Base-by-base conservation (phyloP, 1,284 basidiomycete genomes). In the Cystobasidiaceae sp. region DNA sequence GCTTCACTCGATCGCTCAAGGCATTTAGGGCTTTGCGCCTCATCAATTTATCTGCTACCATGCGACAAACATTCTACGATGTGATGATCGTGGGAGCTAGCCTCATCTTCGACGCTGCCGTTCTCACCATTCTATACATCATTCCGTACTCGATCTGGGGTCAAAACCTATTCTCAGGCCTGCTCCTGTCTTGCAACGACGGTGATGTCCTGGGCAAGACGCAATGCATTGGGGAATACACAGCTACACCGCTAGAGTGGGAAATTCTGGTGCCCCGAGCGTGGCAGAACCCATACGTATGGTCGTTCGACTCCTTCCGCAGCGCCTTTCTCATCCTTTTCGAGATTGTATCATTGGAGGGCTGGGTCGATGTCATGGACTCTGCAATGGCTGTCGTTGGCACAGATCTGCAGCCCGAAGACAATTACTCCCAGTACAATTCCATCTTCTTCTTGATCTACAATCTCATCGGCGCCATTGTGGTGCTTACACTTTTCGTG, bases 111-210 rank as follows among this genome's bases (percentile, higher is more conserved):
- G 92, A 97, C 71, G 94, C 94, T 0, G 90, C 88, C 0, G 77
- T 97, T 56, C 84, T 98, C n/a, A 91, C 93, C 49, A 84, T 96
- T 57, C 82, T 97, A 41, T 79, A 97, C 79, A 87, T 97, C 82
- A 90, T 98, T 70, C 94, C 94, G 0, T 97, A 93, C 74, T 93
- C 94, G 3, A 87, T 97, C 1, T 97, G 94, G 93, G 94, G 93
- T 4, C 83, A 93, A 66, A 97, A 94, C 73, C 89, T 97, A 74
- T 97, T 97, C 77, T 81, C 86, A 0, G 92, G 92, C 6, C 79
- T 86, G 66, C 85, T 94, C 77, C 92, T 88, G 75, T 77, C 80
- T 49, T 98, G 94, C 80, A 97, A 91, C 74, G 93, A 97, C 74
- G 75, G 65, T 17, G 76, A 74, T 55, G 84, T 82, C 0, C 71